Base-by-base conservation (phyloP, 2,329 filamentous ascomycete genomes). In the Leptoxyphium fumago region DNA sequence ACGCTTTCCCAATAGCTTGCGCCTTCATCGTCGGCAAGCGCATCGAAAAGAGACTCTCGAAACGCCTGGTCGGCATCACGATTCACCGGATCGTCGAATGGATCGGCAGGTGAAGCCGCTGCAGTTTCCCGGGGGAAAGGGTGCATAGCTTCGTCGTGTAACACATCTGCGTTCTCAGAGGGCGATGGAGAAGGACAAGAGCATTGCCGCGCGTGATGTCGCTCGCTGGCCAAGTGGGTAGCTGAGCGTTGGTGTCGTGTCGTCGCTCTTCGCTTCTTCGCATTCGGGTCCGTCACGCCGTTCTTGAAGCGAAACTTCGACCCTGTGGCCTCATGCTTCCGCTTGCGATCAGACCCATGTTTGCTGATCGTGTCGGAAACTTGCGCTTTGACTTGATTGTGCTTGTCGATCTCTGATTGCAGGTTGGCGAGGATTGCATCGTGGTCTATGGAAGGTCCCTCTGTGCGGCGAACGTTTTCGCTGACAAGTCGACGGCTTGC, bases 1-100 rank as follows among this genome's bases (percentile, higher is more conserved):
- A 98, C 84, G 13, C 78, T 77, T 61, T 95, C 82, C 91, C 91
- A 98, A 67, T 91, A 98, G 7, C 79, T 76, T 2, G 91, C 91
- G 40, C 89, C 91, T 65, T 98, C 91, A 59, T 96, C 89, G 63
- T 98, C 91, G 32, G 87, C 89, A 64, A 98, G 81, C 29, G 91
- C 91, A 62, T 98, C 91, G 65, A 96, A 96, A 5, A 98, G 78
- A 1, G 87, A 94, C 62, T 94, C 85, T 28, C 85, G 80, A 61
- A 98, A 98, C 1, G 89, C 86, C 0, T 74, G 70, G 36, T 86
- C 80, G 0, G 84, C 73, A 52, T 82, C 76, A 13, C 84, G 67
- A 0, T 47, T 42, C 11, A 44, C 50, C 4, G 38, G 38, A 13
- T 36, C 32, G 32, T 44, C 29, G 8, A 40, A 26, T 14, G 40